phyloP scores from a whole-genome alignment of 306 rosid genomes.

The Adenanthera pavonina region DNA sequence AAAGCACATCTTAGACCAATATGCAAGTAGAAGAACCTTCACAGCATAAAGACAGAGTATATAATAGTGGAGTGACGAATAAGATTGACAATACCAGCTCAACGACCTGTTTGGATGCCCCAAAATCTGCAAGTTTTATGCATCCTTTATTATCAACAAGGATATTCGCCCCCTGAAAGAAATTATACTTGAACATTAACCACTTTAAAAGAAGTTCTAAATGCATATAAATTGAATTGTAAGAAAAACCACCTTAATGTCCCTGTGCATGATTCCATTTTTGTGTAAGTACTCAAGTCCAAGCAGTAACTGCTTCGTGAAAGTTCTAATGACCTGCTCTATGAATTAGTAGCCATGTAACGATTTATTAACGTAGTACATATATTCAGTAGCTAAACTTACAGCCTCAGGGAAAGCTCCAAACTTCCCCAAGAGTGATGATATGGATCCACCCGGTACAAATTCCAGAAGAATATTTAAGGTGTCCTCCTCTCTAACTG shows the following conservation, averaged over 20 bases:
- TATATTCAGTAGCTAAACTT: slow-evolving; percentile 51
- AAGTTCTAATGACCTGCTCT: slow-evolving; percentile 85
- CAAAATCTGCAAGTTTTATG: slow-evolving; percentile 99
- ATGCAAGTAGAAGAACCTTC: slow-evolving; percentile 29
- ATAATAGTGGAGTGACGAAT: slow-evolving; percentile 33
- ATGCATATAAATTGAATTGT: slow-evolving; percentile 26
- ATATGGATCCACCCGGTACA: slow-evolving; percentile 99
- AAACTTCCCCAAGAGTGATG: slow-evolving; percentile 96
- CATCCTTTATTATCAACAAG: slow-evolving; percentile 99
- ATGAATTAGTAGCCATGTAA: slow-evolving; percentile 39
- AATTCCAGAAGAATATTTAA: slow-evolving; percentile 91
- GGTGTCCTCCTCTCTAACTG: slow-evolving; percentile 90
- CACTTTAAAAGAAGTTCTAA: slow-evolving; percentile 19
- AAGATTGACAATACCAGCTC: slow-evolving; percentile 78
- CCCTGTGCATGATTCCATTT: slow-evolving; percentile 99
- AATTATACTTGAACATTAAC: slow-evolving; percentile 29
- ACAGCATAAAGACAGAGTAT: slow-evolving; percentile 20
- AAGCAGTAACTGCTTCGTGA: slow-evolving; percentile 84
- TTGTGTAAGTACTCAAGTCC: slow-evolving; percentile 95
- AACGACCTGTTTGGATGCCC: slow-evolving; percentile 97
- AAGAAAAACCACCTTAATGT: slow-evolving; percentile 74
- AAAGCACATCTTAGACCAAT: slow-evolving; percentile 40
- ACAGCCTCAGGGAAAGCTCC: slow-evolving; percentile 99
- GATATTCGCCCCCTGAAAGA: slow-evolving; percentile 95
- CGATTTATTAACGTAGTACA: slow-evolving; percentile 24